A percentile compares a stretch with the other conserved stretches of the same genome.
phyloP scores from a whole-genome alignment of 2,329 filamentous ascomycete species.

The Sclerotinia trifoliorum region DNA sequence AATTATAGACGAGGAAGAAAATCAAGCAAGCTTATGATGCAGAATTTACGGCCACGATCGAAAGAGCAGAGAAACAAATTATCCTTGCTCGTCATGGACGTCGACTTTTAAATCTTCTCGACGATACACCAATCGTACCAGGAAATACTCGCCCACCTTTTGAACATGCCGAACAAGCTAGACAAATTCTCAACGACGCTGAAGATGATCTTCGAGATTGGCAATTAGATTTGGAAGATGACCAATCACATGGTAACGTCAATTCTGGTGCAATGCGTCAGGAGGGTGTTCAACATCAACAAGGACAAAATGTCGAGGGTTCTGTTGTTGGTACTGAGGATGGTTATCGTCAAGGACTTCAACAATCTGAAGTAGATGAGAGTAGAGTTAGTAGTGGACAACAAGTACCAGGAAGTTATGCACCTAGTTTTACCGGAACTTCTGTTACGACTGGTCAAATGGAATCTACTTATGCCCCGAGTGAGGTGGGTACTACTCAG shows the following conservation, averaged over 20 bases:
- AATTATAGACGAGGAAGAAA: conserved; percentile 79
- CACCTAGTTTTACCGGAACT: conserved; percentile 15
- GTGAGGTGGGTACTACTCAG: conserved; percentile 11
- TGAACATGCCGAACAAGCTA: conserved; percentile 62
- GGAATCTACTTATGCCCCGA: conserved; percentile 11
- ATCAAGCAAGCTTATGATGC: conserved; percentile 91
- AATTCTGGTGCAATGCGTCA: not conserved
- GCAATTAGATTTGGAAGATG: conserved; percentile 44
- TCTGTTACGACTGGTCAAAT: conserved; percentile 15
- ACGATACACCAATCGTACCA: conserved; percentile 85
- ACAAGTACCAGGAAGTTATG: conserved; percentile 10
- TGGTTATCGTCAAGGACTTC: conserved; percentile 1
- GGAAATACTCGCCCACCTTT: conserved; percentile 76
- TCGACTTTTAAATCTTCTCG: conserved; percentile 78
- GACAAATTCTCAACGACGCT: conserved; percentile 86
- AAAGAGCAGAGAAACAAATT: conserved; percentile 95
- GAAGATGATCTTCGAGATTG: conserved; percentile 84
- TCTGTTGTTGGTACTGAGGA: conserved; percentile 10
- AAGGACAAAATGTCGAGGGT: conserved; percentile 1
- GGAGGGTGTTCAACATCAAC: not conserved
- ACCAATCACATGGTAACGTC: conserved; percentile 20
- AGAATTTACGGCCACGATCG: conserved; percentile 87
- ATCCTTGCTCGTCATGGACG: conserved; percentile 90
- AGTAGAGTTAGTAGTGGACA: conserved; percentile 22
- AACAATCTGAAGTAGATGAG: not conserved